A percentile compares a stretch with the other conserved stretches of the same genome.
These are phyloP conservation scores for Trichophyton verrucosum DNA, from an alignment of 2,329 filamentous ascomycete genomes.

Conservation along the genomic window DNA sequence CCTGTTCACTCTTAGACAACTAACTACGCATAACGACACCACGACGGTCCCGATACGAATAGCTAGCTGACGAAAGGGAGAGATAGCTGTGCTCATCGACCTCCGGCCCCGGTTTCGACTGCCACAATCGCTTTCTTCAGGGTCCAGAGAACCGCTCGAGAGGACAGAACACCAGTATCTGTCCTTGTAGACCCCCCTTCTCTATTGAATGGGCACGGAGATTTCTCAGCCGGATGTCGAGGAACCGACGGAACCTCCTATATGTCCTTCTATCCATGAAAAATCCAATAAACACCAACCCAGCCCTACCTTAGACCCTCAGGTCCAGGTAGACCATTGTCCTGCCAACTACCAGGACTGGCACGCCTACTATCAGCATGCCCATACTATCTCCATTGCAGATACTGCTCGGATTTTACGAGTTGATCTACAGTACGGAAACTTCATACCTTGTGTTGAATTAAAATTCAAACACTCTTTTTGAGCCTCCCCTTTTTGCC, in stretches of 20 bases:
- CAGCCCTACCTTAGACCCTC: conserved; percentile 16
- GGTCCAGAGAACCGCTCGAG: neutral
- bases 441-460: neutral
- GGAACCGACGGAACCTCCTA: conserved; percentile 31
- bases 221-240: conserved; percentile 28
- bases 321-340: conserved; percentile 4
- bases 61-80: neutral
- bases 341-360: conserved; percentile 5
- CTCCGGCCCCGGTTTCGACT: neutral
- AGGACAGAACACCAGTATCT: conserved; percentile 3
- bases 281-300: conserved; percentile 14
- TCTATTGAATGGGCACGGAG: conserved; percentile 31
- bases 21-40: neutral
- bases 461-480: neutral
- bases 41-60: neutral
- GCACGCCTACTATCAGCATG: conserved; percentile 14
- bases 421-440: conserved; percentile 19
- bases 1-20: neutral
- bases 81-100: neutral
- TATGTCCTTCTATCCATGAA: conserved; percentile 23
- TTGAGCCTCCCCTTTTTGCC: neutral
- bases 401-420: conserved; percentile 16
- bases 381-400: conserved; percentile 17
- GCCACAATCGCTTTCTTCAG: neutral
- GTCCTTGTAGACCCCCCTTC: conserved; percentile 4